phyloP scores from a whole-genome alignment of 192 early-diverging fungal species.

The Coemansia sp. region DNA sequence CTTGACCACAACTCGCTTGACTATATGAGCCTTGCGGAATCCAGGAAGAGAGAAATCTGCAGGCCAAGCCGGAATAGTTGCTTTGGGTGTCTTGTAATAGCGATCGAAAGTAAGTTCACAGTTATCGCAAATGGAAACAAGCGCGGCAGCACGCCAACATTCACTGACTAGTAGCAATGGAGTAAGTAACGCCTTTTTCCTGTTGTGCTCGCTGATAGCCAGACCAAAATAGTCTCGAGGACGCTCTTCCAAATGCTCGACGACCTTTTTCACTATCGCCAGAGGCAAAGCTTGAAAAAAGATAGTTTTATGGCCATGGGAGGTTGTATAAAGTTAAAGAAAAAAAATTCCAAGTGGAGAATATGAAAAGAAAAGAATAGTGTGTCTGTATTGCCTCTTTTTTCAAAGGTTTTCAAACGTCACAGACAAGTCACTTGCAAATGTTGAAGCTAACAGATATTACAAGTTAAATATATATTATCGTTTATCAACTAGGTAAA shows the following conservation, averaged over 20 bases:
- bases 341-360: no score
- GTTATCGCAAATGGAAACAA: not conserved
- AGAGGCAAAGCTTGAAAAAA: not conserved
- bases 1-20: not conserved
- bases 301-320: not conserved
- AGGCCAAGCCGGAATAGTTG: not conserved
- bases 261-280: not conserved
- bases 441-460: not conserved
- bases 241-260: not conserved
- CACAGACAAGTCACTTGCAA: not conserved
- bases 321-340: not conserved
- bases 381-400: no score
- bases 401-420: not conserved
- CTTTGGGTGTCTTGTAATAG: not conserved
- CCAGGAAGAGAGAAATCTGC: not conserved
- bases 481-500: slow-evolving; percentile 35
- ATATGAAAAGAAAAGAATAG: no score
- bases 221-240: not conserved
- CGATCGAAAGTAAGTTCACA: not conserved
- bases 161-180: not conserved
- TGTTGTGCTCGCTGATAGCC: not conserved
- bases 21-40: not conserved
- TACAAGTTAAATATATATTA: not conserved
- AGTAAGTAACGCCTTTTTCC: not conserved
- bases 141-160: not conserved